Conservation (phyloP, 768 basidiomycete species). For the Russula compacta region DNA sequence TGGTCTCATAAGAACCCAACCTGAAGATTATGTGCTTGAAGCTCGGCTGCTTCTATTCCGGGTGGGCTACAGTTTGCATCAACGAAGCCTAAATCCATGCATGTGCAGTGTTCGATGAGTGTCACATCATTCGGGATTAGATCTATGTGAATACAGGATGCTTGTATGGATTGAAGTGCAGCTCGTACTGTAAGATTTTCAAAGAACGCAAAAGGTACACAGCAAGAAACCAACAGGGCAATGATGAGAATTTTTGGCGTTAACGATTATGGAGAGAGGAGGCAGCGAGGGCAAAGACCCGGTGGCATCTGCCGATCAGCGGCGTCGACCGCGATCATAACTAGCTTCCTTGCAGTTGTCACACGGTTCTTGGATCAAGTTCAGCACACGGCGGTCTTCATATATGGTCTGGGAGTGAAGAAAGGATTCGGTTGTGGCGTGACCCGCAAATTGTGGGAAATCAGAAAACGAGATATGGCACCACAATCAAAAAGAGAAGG, state of each 20-base stretch:
- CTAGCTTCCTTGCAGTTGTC: slow-evolving; percentile 40
- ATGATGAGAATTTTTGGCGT: background rate
- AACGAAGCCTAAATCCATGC: background rate
- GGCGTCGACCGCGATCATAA: slow-evolving; percentile 24
- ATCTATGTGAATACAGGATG: slow-evolving; percentile 6
- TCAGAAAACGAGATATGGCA: slow-evolving; percentile 4
- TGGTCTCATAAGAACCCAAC: background rate
- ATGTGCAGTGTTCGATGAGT: slow-evolving; percentile 1
- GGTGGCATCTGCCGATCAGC: slow-evolving; percentile 14
- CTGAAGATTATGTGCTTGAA: slow-evolving; percentile 1
- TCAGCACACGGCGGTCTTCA: slow-evolving; percentile 47
- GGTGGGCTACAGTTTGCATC: background rate
- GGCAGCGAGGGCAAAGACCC: background rate
- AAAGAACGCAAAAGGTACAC: slow-evolving; percentile 4
- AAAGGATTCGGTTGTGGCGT: background rate
- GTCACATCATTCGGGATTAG: background rate
- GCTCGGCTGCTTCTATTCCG: background rate
- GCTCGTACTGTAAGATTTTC: slow-evolving; percentile 12
- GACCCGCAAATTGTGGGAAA: background rate
- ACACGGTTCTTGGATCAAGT: slow-evolving; percentile 58
- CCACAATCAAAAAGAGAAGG: background rate
- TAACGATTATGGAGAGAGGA: background rate
- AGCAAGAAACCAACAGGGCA: slow-evolving; percentile 4
- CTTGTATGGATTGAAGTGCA: slow-evolving; percentile 4
- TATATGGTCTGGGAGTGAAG: slow-evolving; percentile 19